A percentile compares a stretch with the other conserved stretches of the same genome.
phyloP scores from a whole-genome alignment of 805 yeast genomes.

The Peterozyma xylosa region DNA sequence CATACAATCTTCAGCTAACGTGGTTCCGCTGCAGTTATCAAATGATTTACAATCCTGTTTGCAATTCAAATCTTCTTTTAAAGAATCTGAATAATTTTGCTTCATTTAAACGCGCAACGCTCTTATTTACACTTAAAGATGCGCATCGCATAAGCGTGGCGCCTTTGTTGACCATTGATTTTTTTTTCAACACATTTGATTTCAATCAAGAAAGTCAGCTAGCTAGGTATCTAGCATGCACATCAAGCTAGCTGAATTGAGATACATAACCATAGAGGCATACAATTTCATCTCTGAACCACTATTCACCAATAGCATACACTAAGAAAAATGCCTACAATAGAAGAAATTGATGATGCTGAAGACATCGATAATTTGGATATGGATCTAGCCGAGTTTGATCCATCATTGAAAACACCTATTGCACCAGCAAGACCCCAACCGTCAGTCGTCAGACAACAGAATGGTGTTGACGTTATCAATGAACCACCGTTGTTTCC shows the following conservation, averaged over 20 bases:
- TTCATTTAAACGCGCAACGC: no score
- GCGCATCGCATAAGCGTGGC: no score
- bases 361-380: slow-evolving; percentile 89
- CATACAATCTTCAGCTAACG: no score
- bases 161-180: no score
- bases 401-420: slow-evolving; percentile 60
- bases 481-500: slow-evolving; percentile 20
- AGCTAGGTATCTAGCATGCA: no score
- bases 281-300: background rate
- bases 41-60: background rate
- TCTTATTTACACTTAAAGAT: no score
- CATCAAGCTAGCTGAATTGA: no score
- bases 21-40: background rate
- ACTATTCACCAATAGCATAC: background rate
- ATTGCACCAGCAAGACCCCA: slow-evolving; percentile 58
- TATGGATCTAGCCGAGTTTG: slow-evolving; percentile 89
- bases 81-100: no score
- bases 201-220: no score
- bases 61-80: no score
- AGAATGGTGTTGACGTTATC: slow-evolving; percentile 25
- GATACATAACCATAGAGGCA: no score
- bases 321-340: slow-evolving; percentile 44
- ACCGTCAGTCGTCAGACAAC: slow-evolving; percentile 56
- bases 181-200: background rate
- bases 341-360: slow-evolving; percentile 70